These are phyloP conservation scores for Dissophora ornata DNA, from an alignment of 192 early-diverging fungal species.

Conservation along the genomic window DNA sequence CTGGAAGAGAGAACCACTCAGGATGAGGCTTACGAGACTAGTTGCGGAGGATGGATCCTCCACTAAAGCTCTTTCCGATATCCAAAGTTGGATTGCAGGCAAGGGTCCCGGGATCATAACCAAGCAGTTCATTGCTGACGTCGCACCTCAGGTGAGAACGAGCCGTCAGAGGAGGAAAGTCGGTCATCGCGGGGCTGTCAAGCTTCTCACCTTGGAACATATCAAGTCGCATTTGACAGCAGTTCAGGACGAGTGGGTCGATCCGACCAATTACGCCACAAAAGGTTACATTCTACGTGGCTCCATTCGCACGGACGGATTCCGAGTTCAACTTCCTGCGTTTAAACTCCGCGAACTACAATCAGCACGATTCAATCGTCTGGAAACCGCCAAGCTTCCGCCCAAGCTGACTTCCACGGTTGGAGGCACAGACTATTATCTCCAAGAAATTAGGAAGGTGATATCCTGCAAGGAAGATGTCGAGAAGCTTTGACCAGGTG, in stretches of 20 bases:
- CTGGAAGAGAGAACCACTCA: too few relatives aligned
- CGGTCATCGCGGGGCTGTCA: too few relatives aligned
- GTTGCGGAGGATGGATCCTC: too few relatives aligned
- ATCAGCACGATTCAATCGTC: background rate
- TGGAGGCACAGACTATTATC: slow-evolving; percentile 1
- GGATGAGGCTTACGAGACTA: too few relatives aligned
- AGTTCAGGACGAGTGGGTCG: background rate
- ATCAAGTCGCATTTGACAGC: too few relatives aligned
- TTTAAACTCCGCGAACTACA: slow-evolving; percentile 7
- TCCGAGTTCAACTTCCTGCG: background rate
- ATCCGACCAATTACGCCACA: background rate
- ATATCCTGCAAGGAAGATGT: background rate
- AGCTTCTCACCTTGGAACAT: too few relatives aligned
- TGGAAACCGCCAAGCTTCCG: background rate
- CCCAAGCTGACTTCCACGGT: background rate
- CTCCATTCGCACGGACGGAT: slow-evolving; percentile 1
- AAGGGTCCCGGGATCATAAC: too few relatives aligned
- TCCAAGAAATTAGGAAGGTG: background rate
- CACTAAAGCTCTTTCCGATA: too few relatives aligned
- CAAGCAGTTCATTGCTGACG: too few relatives aligned
- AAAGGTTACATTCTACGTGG: background rate
- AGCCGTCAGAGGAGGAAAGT: too few relatives aligned
- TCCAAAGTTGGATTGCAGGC: too few relatives aligned
- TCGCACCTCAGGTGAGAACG: too few relatives aligned
- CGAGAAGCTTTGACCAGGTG: background rate